Percentiles rank a stretch among this genome's conserved stretches.
phyloP scores from a whole-genome alignment of 2,329 filamentous ascomycete genomes.

The Cordyceps militaris region DNA sequence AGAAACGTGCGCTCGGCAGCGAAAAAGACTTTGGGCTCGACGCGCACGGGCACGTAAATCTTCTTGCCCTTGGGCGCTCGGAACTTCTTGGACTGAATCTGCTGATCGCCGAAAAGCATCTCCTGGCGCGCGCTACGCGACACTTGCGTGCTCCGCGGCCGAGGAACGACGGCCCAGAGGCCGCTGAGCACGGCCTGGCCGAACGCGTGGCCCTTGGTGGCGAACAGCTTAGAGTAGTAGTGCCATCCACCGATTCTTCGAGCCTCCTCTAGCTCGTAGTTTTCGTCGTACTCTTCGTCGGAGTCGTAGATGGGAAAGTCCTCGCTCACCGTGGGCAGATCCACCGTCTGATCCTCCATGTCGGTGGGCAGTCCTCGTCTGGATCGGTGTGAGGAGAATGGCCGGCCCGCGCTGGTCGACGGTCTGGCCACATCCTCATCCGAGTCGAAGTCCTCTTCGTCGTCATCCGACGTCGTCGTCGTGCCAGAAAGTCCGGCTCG shows the following conservation, averaged over 20 bases:
- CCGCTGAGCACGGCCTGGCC: conserved; percentile 36
- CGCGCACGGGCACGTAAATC: conserved; percentile 91
- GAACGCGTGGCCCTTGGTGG: conserved; percentile 36
- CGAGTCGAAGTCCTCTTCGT: conserved; percentile 64
- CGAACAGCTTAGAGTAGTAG: conserved; percentile 58
- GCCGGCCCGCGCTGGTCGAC: conserved; percentile 24
- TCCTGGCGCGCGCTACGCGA: conserved; percentile 48
- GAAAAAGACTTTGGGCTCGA: conserved; percentile 97
- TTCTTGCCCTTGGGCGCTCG: conserved; percentile 76
- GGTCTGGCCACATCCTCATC: conserved; percentile 40
- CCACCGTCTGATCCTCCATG: conserved; percentile 74
- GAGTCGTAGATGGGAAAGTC: conserved; percentile 90
- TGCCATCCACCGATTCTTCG: conserved; percentile 67
- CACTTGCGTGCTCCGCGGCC: conserved; percentile 49
- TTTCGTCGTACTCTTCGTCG: conserved; percentile 65
- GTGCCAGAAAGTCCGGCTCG: conserved; percentile 68
- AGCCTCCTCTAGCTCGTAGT: conserved; percentile 71
- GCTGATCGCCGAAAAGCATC: conserved; percentile 45
- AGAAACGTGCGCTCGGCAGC: conserved; percentile 94
- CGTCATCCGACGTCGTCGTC: conserved; percentile 69
- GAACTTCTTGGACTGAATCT: conserved; percentile 54
- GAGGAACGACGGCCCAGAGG: conserved; percentile 46
- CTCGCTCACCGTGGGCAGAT: conserved; percentile 51
- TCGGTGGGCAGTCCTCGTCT: conserved; percentile 47
- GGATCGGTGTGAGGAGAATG: conserved; percentile 28